Evolutionary conservation across 2,329 filamentous ascomycete species (phyloP), one percentile per base, ranked within the genome.

Genomic region (Alternaria infectoria): DNA sequence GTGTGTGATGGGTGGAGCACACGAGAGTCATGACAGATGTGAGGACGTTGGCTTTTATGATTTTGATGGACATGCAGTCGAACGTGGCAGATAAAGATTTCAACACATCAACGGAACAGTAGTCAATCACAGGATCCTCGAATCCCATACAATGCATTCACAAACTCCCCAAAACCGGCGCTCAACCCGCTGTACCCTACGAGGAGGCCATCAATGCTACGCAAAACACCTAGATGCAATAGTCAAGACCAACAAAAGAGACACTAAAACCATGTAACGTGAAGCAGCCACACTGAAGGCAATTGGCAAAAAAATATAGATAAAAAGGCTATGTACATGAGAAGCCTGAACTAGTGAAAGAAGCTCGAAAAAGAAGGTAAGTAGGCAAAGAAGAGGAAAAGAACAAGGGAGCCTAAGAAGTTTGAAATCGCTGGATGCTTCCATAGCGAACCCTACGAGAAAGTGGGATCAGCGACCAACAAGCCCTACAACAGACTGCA

Each of bases 401-500:
- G 21, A 21, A 21, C 21, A 21, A 21, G 21, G 21, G 21, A 3
- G 30, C 11, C 32, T 17, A 32, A 52, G 56, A 30, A 72, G 28
- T 40, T 40, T 26, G 59, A 64, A 69, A 69, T 40, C 23, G 7
- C 46, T 19, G 59, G 60, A 62, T 59, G 43, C 61, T 51, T 60
- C 44, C 58, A 55, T 52, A 17, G 32, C 28, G 4, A 49, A 49
- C 62, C 68, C 40, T 58, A 57, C 54, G 13, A 19, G 23, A 19
- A 47, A 61, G 65, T 67, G 76, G 75, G 76, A 77, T 67, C 68
- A 80, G 77, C 79, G 78, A 81, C 78, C 79, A 80, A 76, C 76
- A 79, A 74, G 74, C 62, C 58, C 57, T 64, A 52, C 43, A 30
- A 36, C 12, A 23, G 28, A 11, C 44, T 17, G 36, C 23, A 43